Evolutionary conservation across 2,329 filamentous ascomycete species (phyloP).

Genomic region (Colletotrichum sp.): DNA sequence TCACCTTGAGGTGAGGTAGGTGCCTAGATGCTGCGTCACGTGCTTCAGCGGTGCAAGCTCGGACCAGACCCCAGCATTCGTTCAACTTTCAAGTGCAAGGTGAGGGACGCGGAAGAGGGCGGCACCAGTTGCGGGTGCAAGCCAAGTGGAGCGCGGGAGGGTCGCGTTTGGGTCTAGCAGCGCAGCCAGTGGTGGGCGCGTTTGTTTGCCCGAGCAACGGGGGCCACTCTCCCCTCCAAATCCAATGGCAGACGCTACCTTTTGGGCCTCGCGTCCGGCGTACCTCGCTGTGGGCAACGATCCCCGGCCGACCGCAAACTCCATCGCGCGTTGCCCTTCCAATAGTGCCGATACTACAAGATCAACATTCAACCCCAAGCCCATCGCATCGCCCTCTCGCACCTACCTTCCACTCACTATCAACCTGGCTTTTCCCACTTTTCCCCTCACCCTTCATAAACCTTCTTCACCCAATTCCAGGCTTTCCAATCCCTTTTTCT

Average conservation of each 20-base stretch:
- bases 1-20: no score
- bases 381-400: background rate
- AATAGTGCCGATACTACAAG: slow-evolving; percentile 5
- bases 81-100: background rate
- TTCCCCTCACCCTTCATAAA: background rate
- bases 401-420: background rate
- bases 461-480: background rate
- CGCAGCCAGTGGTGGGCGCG: background rate
- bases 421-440: background rate
- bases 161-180: background rate
- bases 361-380: slow-evolving; percentile 8
- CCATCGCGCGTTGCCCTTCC: slow-evolving; percentile 15
- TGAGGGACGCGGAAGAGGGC: background rate
- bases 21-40: background rate
- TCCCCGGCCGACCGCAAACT: background rate
- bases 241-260: background rate
- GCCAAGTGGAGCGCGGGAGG: slow-evolving; percentile 1
- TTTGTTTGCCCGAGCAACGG: slow-evolving; percentile 21
- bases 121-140: background rate
- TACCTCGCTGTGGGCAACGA: background rate
- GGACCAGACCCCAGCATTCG: background rate
- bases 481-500: background rate
- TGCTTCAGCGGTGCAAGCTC: background rate
- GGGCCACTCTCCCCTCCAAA: background rate
- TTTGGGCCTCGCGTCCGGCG: background rate